Conservation (phyloP, 352 stramenopile species). For the Phytophthora sp. region DNA sequence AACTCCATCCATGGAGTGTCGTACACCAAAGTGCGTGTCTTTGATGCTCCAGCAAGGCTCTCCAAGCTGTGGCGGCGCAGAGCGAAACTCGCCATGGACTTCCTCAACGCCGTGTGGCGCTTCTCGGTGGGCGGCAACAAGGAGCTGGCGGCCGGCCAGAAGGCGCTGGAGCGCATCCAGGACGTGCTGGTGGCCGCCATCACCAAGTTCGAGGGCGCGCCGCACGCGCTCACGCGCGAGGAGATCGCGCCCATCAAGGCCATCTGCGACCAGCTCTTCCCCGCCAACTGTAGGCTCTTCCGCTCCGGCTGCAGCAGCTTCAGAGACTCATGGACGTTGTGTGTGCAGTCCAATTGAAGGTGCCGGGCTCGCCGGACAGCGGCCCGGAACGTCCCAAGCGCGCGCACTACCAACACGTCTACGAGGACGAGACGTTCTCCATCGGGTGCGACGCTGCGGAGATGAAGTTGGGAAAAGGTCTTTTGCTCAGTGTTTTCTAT, state of each 20-base stretch:
- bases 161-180: constrained; percentile 62
- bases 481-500: background rate
- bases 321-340: background rate
- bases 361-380: constrained; percentile 32
- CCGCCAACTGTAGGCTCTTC: constrained; percentile 58
- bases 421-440: constrained; percentile 78
- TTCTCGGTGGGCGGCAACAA: constrained; percentile 40
- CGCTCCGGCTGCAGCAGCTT: background rate
- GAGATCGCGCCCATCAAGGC: constrained; percentile 72
- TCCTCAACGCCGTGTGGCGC: constrained; percentile 54
- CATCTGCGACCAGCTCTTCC: constrained; percentile 73
- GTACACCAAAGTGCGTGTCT: background rate
- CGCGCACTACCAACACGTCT: constrained; percentile 84
- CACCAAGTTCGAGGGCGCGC: constrained; percentile 30
- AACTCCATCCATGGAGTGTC: background rate
- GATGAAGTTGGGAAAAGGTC: background rate
- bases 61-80: background rate
- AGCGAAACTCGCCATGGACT: constrained; percentile 40
- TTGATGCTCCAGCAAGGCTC: background rate
- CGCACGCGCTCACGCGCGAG: constrained; percentile 49
- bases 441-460: constrained; percentile 56
- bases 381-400: constrained; percentile 22
- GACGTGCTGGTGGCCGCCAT: constrained; percentile 49
- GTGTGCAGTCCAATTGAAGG: constrained; percentile 59
- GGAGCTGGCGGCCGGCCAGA: constrained; percentile 35